phyloP scores from a whole-genome alignment of 2,329 filamentous ascomycete genomes.

The Colletotrichum sp. region DNA sequence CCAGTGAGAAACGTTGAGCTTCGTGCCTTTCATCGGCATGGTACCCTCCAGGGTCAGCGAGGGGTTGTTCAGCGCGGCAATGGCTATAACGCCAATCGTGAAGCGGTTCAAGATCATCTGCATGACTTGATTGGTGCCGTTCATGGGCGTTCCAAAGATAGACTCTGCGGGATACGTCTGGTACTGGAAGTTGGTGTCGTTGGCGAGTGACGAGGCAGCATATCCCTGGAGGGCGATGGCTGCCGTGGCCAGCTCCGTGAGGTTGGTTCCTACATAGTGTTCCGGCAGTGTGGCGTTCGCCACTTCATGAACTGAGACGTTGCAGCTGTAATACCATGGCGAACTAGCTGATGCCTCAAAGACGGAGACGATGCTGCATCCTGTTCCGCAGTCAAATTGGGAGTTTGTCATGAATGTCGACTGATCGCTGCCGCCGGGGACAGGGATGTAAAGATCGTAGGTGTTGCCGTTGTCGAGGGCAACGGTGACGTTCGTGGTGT shows the following conservation, averaged over 20 bases:
- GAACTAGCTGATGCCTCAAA: slow-evolving; percentile 40
- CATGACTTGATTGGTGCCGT: slow-evolving; percentile 37
- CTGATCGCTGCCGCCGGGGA: slow-evolving; percentile 34
- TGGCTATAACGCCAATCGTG: slow-evolving; percentile 38
- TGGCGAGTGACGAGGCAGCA: slow-evolving; percentile 24
- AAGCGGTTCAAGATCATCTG: slow-evolving; percentile 40
- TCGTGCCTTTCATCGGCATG: slow-evolving; percentile 34
- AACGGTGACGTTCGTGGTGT: slow-evolving; percentile 29
- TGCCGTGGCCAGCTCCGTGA: slow-evolving; percentile 37
- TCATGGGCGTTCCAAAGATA: slow-evolving; percentile 35
- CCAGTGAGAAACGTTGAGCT: slow-evolving; percentile 38
- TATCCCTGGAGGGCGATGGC: slow-evolving; percentile 48
- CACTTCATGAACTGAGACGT: slow-evolving; percentile 38
- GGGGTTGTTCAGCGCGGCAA: slow-evolving; percentile 34
- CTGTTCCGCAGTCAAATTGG: slow-evolving; percentile 23
- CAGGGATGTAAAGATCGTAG: slow-evolving; percentile 19
- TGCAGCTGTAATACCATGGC: slow-evolving; percentile 48
- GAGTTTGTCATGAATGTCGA: slow-evolving; percentile 42
- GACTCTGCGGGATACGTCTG: slow-evolving; percentile 49
- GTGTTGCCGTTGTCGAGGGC: slow-evolving; percentile 22
- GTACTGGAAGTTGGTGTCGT: slow-evolving; percentile 31
- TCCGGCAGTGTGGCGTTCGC: slow-evolving; percentile 38
- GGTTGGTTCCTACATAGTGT: slow-evolving; percentile 36
- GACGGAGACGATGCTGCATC: slow-evolving; percentile 35
- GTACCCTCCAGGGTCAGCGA: slow-evolving; percentile 29